These are phyloP conservation scores for Lachancea thermotolerans DNA, from an alignment of 805 yeast genomes.

Conservation along the genomic window DNA sequence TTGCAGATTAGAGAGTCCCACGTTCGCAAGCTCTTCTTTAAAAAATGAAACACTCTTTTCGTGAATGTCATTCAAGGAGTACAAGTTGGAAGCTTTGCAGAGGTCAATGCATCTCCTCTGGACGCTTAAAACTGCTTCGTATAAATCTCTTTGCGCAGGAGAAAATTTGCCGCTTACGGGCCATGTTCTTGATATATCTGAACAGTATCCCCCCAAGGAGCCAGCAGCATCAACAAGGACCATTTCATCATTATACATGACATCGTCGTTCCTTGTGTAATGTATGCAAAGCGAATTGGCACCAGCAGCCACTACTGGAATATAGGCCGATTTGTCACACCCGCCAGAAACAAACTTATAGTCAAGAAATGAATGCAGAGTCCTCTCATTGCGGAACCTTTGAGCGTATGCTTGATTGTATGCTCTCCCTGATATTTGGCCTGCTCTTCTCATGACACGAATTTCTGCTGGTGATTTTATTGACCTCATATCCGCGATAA, in stretches of 20 bases:
- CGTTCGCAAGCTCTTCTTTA: constrained; percentile 57
- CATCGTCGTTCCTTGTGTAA: constrained; percentile 86
- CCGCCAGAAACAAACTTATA: constrained; percentile 81
- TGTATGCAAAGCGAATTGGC: constrained; percentile 85
- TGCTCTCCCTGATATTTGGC: constrained; percentile 74
- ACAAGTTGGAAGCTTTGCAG: constrained; percentile 48
- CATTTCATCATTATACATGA: constrained; percentile 67
- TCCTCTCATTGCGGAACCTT: constrained; percentile 63
- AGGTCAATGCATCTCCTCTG: constrained; percentile 69
- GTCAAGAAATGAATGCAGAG: constrained; percentile 73
- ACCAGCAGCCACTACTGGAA: constrained; percentile 97
- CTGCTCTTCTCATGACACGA: constrained; percentile 72
- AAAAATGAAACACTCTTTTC: constrained; percentile 54
- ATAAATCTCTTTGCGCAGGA: constrained; percentile 74
- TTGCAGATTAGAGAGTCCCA: constrained; percentile 55
- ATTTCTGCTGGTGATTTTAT: constrained; percentile 75
- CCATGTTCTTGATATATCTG: constrained; percentile 97
- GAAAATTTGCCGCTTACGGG: constrained; percentile 74
- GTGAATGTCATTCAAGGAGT: constrained; percentile 71
- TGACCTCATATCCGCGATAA: constrained; percentile 40
- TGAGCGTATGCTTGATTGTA: constrained; percentile 75
- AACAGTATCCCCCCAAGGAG: constrained; percentile 83
- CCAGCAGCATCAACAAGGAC: constrained; percentile 97
- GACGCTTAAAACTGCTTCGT: constrained; percentile 80
- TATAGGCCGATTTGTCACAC: constrained; percentile 81